phyloP scores from a whole-genome alignment of 192 early-diverging fungal species.

The Geranomyces michiganensis region DNA sequence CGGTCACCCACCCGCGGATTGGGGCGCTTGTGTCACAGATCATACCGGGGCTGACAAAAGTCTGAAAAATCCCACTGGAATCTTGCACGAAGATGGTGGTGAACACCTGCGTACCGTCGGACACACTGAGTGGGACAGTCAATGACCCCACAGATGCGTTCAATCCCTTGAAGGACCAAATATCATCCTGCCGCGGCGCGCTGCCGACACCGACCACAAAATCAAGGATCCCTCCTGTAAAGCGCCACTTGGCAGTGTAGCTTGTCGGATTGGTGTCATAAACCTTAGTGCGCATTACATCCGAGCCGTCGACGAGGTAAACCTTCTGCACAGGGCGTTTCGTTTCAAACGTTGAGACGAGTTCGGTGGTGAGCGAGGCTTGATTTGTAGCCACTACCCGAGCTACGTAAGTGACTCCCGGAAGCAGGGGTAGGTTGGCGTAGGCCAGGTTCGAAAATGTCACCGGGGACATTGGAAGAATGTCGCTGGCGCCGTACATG shows the following conservation, averaged over 20 bases:
- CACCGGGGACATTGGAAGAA: neutral
- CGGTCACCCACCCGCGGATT: neutral
- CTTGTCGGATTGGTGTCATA: too few relatives aligned
- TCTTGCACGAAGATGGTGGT: conserved; percentile 1
- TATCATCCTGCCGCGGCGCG: neutral
- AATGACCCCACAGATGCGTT: too few relatives aligned
- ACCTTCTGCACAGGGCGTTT: neutral
- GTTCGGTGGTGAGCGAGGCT: neutral
- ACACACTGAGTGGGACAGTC: neutral
- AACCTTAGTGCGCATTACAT: neutral
- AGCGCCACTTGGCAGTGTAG: neutral
- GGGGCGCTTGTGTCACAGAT: conserved; percentile 5
- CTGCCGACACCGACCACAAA: conserved; percentile 4
- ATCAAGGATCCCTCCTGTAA: neutral
- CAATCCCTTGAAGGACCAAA: neutral
- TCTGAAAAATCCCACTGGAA: neutral
- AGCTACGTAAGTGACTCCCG: conserved; percentile 1
- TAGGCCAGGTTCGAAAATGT: neutral
- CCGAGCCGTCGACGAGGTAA: neutral
- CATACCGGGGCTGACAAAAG: neutral
- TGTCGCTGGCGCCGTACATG: neutral
- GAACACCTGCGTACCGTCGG: neutral
- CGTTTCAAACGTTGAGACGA: neutral
- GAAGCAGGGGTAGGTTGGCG: neutral
- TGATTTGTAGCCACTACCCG: conserved; percentile 13